Evolutionary conservation across 148 eudicot genomes (phyloP).

Genomic region (Vaccinium vitisidaea): DNA sequence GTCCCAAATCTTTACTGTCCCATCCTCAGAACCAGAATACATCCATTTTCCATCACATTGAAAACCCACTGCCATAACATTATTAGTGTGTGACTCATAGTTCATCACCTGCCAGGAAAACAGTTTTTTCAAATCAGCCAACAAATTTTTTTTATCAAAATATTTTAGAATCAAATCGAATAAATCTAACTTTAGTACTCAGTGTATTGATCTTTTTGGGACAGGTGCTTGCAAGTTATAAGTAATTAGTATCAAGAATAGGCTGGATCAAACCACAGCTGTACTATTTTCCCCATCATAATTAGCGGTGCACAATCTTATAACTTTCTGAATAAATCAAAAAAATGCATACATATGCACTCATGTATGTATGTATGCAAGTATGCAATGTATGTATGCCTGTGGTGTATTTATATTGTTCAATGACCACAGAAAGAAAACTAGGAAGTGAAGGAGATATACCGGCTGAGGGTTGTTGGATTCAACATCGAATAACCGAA

Average conservation of each 20-base stretch:
- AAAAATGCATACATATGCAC: neutral
- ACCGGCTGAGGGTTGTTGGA: conserved; percentile 84
- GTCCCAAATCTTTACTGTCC: conserved; percentile 99
- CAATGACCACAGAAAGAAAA: neutral
- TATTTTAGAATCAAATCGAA: neutral
- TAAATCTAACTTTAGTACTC: neutral
- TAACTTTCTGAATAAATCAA: neutral
- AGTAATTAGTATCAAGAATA: neutral
- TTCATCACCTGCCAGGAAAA: conserved; percentile 74
- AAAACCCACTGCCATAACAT: conserved; percentile 99
- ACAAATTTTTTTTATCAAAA: neutral
- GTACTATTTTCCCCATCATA: neutral
- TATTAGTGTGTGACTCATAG: conserved; percentile 92
- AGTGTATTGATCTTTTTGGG: neutral
- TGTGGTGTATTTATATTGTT: neutral
- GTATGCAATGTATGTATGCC: neutral
- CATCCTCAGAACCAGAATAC: conserved; percentile 99
- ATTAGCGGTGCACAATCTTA: neutral
- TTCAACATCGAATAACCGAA: conserved; percentile 84
- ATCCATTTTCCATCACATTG: conserved; percentile 96
- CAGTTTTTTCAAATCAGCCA: conserved; percentile 6
- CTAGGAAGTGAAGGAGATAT: conserved; percentile 13
- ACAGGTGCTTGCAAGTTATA: neutral
- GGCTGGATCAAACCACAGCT: neutral
- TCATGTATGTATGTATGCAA: neutral